Base-by-base conservation (phyloP, 805 yeast genomes). In the Kluyveromyces lactis region DNA sequence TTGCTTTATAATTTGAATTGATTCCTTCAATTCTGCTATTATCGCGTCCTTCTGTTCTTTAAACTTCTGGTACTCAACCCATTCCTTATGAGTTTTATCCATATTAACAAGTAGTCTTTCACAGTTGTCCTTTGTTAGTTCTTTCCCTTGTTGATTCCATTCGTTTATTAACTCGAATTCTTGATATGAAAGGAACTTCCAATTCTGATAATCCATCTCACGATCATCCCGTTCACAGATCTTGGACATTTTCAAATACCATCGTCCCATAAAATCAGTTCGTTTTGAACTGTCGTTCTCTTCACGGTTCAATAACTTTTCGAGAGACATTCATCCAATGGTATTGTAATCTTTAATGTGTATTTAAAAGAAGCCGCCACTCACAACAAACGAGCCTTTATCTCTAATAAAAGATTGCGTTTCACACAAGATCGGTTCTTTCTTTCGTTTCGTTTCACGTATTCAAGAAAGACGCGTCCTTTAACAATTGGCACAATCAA, bases 151-250 rank as follows among this genome's bases (percentile, higher is more conserved):
- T 33, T 44, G 43, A 39, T 57, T 56, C 60, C 63, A 61, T 36
- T 57, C 62, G 23, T 51, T 49, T n/a, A 61, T 53, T 30, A 60
- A 42, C 43, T 61, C 66, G 42, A 60, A 59, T 44, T 61, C 64
- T 40, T 61, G 66, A 24, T 50, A 52, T 40, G 53, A 60, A 21
- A 59, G 40, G 32, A 55, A 60, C 27, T 59, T 56, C 61, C 63
- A 61, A 42, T 61, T 59, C 39, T 60, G 64, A 32, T 51, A 55
- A 9, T 49, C 41, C 26, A 47, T 45, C 36, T 59, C 60, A 10
- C 49, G 27, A 11, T 37, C 29, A 42, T 57, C 62, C 34, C 58
- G 44, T 17, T 34, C 30, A 26, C n/a, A 24, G 18, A 34, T 34
- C 19, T 10, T 24, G 15, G 37, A 24, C 37, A 34, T 34, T 26